Evolutionary conservation across 192 early-diverging fungal genomes (phyloP).

Genomic region (Haplosporangium gracile): DNA sequence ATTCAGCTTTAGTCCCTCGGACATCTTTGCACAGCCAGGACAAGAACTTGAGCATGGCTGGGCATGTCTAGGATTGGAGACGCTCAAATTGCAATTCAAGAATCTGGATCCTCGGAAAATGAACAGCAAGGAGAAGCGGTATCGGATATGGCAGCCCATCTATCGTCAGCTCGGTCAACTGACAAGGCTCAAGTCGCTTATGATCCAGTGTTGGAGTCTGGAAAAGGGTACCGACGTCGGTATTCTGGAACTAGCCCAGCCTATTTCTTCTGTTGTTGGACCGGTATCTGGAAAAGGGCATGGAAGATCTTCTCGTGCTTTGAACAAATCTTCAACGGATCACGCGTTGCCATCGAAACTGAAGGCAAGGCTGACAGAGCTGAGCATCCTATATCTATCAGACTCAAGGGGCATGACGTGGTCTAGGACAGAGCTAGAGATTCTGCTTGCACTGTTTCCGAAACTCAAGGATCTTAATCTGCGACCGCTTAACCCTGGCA

Average conservation of each 20-base stretch:
- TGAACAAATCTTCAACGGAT: background rate
- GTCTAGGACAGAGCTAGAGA: background rate
- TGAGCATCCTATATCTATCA: background rate
- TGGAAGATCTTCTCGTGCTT: no score
- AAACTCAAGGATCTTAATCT: conserved; percentile 3
- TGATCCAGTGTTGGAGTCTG: background rate
- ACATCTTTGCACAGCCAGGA: conserved; percentile 4
- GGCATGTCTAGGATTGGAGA: background rate
- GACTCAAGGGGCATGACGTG: conserved; percentile 1
- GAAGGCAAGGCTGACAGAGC: background rate
- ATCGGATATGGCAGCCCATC: background rate
- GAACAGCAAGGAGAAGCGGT: background rate
- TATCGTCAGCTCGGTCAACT: conserved; percentile 1
- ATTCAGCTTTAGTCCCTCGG: background rate
- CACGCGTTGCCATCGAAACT: background rate
- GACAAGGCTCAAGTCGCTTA: background rate
- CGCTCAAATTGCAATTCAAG: background rate
- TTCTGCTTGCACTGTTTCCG: background rate
- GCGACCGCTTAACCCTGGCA: background rate
- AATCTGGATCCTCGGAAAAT: background rate
- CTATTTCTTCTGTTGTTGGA: no score
- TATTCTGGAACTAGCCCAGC: conserved; percentile 6
- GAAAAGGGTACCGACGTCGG: background rate
- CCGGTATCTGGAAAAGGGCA: no score
- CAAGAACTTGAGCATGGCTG: background rate